Percentiles rank a stretch among this genome's conserved stretches.
phyloP scores from a whole-genome alignment of 2,329 filamentous ascomycete genomes.

The Lizonia empirigonia region DNA sequence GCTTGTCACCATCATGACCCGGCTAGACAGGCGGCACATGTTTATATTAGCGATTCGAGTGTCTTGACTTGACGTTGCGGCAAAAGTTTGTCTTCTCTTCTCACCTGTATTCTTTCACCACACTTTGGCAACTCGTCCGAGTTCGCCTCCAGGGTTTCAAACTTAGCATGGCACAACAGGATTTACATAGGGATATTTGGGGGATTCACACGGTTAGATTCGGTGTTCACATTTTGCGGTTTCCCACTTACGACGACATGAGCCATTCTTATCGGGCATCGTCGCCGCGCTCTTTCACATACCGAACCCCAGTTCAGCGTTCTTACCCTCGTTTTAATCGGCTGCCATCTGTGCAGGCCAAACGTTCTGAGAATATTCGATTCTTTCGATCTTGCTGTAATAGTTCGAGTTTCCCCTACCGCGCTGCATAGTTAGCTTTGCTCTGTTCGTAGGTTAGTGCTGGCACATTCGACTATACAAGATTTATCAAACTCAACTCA shows the following conservation, averaged over 20 bases:
- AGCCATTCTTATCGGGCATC: constrained; percentile 35
- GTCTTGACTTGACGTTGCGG: constrained; percentile 22
- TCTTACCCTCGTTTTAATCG: constrained; percentile 50
- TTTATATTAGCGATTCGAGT: constrained; percentile 30
- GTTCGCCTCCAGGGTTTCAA: constrained; percentile 20
- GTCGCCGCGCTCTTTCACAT: constrained; percentile 34
- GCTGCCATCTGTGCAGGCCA: constrained; percentile 22
- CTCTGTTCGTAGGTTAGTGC: constrained; percentile 39
- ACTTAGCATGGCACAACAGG: constrained; percentile 33
- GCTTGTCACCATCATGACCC: constrained; percentile 38
- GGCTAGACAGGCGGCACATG: constrained; percentile 41
- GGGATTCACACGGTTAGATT: constrained; percentile 33
- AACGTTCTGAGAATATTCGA: constrained; percentile 43
- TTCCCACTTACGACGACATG: constrained; percentile 42
- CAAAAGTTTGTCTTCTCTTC: constrained; percentile 39
- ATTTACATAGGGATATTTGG: constrained; percentile 21
- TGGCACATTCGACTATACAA: constrained; percentile 39
- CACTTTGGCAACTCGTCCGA: constrained; percentile 26
- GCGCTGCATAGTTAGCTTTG: constrained; percentile 29
- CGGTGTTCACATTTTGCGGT: constrained; percentile 34
- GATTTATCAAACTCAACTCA: constrained; percentile 16
- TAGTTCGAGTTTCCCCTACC: constrained; percentile 25
- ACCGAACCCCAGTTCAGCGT: constrained; percentile 33
- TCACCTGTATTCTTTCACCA: constrained; percentile 35
- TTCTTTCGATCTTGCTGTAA: constrained; percentile 33